Percentiles rank a stretch among this genome's conserved stretches.
Conservation (phyloP, 257 asterid species). For the Nemophila menziesii region DNA sequence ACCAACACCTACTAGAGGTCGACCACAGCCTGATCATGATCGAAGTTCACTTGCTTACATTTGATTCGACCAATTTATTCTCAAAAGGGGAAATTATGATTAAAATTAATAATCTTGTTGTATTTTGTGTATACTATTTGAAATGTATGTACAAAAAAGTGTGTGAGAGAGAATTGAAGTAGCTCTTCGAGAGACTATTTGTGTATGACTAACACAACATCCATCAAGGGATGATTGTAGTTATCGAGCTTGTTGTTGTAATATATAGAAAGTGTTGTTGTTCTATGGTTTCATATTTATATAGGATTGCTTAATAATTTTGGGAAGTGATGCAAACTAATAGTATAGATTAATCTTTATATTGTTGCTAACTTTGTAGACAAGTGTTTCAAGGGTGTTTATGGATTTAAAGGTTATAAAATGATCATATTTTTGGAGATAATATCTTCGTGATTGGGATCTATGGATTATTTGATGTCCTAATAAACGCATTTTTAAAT, state of each 20-base stretch:
- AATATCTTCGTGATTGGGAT: no score
- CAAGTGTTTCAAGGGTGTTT: no score
- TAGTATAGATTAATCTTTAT: no score
- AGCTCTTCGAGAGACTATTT: neutral
- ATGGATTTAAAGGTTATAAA: no score
- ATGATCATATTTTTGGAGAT: no score
- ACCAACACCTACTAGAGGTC: conserved; percentile 95
- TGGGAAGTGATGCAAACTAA: neutral
- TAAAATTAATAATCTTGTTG: neutral
- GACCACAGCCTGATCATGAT: conserved; percentile 88
- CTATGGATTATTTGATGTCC: no score
- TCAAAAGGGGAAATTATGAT: neutral
- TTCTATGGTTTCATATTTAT: neutral
- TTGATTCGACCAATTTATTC: conserved; percentile 15
- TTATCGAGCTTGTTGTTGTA: neutral
- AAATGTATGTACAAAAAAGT: neutral
- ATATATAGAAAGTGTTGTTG: neutral
- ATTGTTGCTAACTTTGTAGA: no score
- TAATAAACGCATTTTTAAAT: no score
- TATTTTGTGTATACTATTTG: neutral
- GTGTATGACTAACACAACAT: neutral
- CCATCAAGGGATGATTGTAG: neutral
- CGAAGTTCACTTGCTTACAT: conserved; percentile 87
- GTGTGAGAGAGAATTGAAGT: neutral
- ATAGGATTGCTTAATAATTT: neutral